Conservation (phyloP, 257 asterid genomes). For the Solanum clarkiae region DNA sequence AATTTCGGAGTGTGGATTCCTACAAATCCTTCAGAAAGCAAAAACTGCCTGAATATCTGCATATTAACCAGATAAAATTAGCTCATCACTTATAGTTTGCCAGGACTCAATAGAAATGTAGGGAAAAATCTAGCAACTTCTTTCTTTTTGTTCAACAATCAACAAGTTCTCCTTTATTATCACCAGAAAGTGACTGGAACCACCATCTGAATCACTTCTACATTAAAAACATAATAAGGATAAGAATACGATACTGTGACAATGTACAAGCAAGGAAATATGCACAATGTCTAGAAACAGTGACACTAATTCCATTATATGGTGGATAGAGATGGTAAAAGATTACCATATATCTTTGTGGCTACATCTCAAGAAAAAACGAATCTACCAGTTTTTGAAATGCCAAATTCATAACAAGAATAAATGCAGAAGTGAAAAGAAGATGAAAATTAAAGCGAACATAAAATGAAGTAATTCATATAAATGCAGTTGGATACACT, state of each 20-base stretch:
- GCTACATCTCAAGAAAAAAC: not conserved
- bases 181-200: not conserved
- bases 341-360: not conserved
- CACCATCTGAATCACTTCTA: not conserved
- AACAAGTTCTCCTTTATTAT: not conserved
- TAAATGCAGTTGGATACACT: not conserved
- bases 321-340: not conserved
- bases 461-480: not conserved
- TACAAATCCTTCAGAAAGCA: slow-evolving; percentile 48
- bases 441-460: not conserved
- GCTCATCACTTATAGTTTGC: not conserved
- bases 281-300: not conserved
- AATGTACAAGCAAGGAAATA: not conserved
- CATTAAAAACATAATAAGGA: not conserved
- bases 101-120: not conserved
- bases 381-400: not conserved
- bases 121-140: not conserved
- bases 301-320: not conserved
- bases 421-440: not conserved
- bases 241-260: not conserved
- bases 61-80: not conserved
- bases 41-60: slow-evolving; percentile 60
- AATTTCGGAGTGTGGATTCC: slow-evolving; percentile 78
- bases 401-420: not conserved
- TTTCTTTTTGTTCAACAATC: not conserved